phyloP scores from a whole-genome alignment of 148 eudicot genomes.

The Chenopodium berlandieri region DNA sequence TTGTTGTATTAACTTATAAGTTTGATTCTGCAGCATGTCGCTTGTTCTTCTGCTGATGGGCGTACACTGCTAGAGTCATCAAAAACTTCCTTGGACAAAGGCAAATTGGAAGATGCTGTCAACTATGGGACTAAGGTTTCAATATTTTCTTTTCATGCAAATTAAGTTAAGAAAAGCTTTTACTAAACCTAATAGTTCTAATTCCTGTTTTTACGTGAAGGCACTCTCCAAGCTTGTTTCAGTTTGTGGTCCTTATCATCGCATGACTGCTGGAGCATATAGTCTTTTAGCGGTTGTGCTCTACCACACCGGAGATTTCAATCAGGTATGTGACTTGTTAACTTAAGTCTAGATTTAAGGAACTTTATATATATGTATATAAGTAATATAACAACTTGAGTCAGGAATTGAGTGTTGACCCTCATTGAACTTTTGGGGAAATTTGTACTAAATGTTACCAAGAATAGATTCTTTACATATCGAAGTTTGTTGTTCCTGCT shows the following conservation, averaged over 20 bases:
- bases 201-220: constrained; percentile 39
- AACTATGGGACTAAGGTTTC: constrained; percentile 84
- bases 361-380: not conserved
- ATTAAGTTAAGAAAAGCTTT: not conserved
- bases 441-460: not conserved
- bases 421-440: not conserved
- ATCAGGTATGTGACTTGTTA: constrained; percentile 58
- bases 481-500: not conserved
- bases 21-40: constrained; percentile 63
- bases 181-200: constrained; percentile 22
- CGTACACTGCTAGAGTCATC: constrained; percentile 88
- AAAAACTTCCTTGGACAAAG: constrained; percentile 92
- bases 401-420: not conserved
- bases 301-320: constrained; percentile 93
- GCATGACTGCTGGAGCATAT: constrained; percentile 97
- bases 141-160: not conserved
- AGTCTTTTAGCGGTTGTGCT: constrained; percentile 94
- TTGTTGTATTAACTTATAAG: constrained; percentile 21
- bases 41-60: constrained; percentile 98
- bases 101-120: constrained; percentile 94
- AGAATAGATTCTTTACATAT: not conserved
- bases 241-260: constrained; percentile 96
- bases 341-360: not conserved
- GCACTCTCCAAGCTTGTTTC: constrained; percentile 79
- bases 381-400: not conserved